These are phyloP conservation scores for Protea cynaroides DNA, from an alignment of 164 flowering plant genomes.

Conservation along the genomic window DNA sequence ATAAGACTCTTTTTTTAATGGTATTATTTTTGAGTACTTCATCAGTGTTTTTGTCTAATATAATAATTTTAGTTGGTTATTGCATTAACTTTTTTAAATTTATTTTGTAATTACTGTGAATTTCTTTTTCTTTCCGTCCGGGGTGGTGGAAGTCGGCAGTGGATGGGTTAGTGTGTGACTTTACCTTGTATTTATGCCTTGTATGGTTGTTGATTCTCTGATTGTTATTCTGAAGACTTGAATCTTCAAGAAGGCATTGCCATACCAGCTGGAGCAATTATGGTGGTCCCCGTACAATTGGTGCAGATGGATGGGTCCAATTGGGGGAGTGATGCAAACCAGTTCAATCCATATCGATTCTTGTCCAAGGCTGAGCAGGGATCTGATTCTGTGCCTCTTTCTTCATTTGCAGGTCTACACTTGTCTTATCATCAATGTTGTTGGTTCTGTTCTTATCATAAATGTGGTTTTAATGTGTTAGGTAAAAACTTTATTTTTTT, in stretches of 20 bases:
- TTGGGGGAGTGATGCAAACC: slow-evolving; percentile 56
- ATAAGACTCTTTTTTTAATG: no score
- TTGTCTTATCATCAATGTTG: no score
- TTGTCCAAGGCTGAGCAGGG: slow-evolving; percentile 21
- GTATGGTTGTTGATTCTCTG: slow-evolving; percentile 1
- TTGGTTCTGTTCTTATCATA: no score
- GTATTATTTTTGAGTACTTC: no score
- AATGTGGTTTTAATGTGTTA: no score
- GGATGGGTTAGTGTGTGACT: no score
- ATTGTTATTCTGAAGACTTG: slow-evolving; percentile 31
- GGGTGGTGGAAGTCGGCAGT: no score
- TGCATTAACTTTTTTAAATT: no score
- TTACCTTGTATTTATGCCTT: neutral
- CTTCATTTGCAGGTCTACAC: slow-evolving; percentile 21
- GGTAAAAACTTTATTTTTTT: no score
- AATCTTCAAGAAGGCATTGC: slow-evolving; percentile 32
- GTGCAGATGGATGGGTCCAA: slow-evolving; percentile 47
- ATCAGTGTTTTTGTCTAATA: neutral
- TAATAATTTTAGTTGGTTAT: no score
- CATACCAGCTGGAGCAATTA: slow-evolving; percentile 53
- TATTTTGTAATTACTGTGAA: no score
- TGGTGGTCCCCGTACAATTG: slow-evolving; percentile 58
- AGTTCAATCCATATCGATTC: slow-evolving; percentile 61
- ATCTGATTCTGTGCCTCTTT: slow-evolving; percentile 10
- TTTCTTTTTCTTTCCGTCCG: no score